phyloP scores from a whole-genome alignment of 2,329 filamentous ascomycete species.

The Sclerotiophoma versabilis region DNA sequence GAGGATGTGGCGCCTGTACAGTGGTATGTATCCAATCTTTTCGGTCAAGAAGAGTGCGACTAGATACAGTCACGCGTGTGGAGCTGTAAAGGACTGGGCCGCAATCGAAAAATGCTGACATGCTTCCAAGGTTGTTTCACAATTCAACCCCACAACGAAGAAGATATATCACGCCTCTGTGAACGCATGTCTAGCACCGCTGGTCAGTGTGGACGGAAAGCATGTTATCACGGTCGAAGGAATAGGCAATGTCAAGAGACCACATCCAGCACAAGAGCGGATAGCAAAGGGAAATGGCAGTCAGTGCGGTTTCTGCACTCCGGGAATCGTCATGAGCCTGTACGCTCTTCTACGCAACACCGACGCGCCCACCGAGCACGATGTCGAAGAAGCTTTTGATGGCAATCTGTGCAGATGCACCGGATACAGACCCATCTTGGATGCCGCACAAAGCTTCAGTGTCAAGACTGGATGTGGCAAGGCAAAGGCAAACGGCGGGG shows the following conservation, averaged over 20 bases:
- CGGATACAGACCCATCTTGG: slow-evolving; percentile 90
- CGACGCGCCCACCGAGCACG: slow-evolving; percentile 75
- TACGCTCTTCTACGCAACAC: slow-evolving; percentile 93
- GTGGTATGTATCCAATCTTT: slow-evolving; percentile 63
- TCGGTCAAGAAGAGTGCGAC: neutral
- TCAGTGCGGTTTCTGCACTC: slow-evolving; percentile 95
- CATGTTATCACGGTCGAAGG: slow-evolving; percentile 98
- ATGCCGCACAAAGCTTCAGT: slow-evolving; percentile 91
- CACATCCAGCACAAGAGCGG: slow-evolving; percentile 89
- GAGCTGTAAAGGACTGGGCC: too few species aligned
- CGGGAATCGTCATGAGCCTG: slow-evolving; percentile 96
- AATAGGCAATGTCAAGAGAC: slow-evolving; percentile 84
- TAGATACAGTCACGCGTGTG: too few species aligned
- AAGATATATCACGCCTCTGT: slow-evolving; percentile 95
- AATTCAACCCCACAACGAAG: slow-evolving; percentile 90
- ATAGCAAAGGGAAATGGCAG: slow-evolving; percentile 91
- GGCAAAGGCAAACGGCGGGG: slow-evolving; percentile 64
- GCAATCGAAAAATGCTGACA: slow-evolving; percentile 19
- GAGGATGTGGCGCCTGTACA: slow-evolving; percentile 94
- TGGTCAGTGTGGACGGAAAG: slow-evolving; percentile 94
- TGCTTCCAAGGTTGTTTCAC: slow-evolving; percentile 72
- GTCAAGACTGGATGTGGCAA: slow-evolving; percentile 63
- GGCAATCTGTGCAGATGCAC: slow-evolving; percentile 96
- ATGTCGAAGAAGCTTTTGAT: slow-evolving; percentile 95
- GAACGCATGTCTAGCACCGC: slow-evolving; percentile 91